Percentiles rank a stretch among this genome's conserved stretches.
These are phyloP conservation scores for Salvia splendens DNA, from an alignment of 257 asterid genomes.

Conservation along the genomic window DNA sequence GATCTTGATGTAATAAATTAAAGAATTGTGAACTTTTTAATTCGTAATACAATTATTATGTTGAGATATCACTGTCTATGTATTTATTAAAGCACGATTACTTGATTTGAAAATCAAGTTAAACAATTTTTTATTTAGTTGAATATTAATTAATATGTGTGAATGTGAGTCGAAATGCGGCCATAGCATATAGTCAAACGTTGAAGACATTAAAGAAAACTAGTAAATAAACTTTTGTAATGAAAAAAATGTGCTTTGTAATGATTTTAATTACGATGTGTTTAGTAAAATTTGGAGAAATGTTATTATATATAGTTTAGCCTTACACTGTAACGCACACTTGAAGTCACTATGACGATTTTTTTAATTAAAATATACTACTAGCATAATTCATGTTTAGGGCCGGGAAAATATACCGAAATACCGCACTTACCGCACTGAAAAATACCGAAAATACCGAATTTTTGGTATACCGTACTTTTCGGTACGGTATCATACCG, in stretches of 20 bases:
- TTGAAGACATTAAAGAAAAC: conserved; percentile 2
- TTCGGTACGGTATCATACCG: too few species aligned
- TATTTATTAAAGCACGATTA: neutral
- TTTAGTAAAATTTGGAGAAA: neutral
- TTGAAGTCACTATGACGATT: conserved; percentile 28
- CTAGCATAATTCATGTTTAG: neutral
- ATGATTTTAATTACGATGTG: neutral
- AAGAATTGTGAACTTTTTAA: neutral
- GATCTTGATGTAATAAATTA: neutral
- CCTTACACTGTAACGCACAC: conserved; percentile 11
- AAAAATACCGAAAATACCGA: too few species aligned
- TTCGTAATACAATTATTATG: conserved; percentile 7
- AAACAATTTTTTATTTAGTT: neutral
- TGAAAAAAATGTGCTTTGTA: conserved; percentile 1
- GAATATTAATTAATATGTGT: conserved; percentile 13
- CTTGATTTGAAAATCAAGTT: conserved; percentile 23
- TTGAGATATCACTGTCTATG: conserved; percentile 15
- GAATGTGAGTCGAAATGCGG: conserved; percentile 25
- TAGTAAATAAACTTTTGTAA: neutral
- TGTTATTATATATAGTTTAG: neutral
- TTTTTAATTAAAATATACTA: neutral
- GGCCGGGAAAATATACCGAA: too few species aligned
- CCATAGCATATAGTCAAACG: conserved; percentile 19
- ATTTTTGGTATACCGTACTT: too few species aligned
- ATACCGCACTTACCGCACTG: too few species aligned